These are phyloP conservation scores for Austroboletus niveus DNA, from an alignment of 1,284 basidiomycete species.

Conservation along the genomic window DNA sequence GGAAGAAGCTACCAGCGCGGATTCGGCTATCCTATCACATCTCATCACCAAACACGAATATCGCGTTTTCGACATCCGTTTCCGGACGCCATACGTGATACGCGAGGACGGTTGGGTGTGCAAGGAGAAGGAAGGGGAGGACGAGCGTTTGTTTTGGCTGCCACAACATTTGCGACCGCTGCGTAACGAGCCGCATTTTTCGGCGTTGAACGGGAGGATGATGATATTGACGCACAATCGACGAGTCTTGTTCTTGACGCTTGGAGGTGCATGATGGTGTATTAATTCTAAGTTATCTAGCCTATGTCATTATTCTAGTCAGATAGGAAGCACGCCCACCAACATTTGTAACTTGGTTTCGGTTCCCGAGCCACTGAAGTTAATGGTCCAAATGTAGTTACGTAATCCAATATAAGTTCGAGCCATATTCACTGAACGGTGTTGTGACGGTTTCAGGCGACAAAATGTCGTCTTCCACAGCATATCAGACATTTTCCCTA, in stretches of 20 bases:
- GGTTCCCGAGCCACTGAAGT: too few relatives aligned
- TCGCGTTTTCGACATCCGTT: conserved; percentile 2
- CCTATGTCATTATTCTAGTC: too few relatives aligned
- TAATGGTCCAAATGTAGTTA: too few relatives aligned
- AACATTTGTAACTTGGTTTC: too few relatives aligned
- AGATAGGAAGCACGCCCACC: too few relatives aligned
- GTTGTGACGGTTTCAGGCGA: too few relatives aligned
- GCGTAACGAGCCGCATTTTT: background rate
- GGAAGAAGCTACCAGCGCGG: background rate
- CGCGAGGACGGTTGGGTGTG: conserved; percentile 14
- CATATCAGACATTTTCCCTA: conserved; percentile 82
- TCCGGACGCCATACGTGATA: conserved; percentile 7
- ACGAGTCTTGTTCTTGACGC: conserved; percentile 4
- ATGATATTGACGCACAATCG: conserved; percentile 11
- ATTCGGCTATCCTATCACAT: background rate
- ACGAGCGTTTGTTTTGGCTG: conserved; percentile 10
- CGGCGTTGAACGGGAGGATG: conserved; percentile 3
- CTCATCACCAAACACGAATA: conserved; percentile 3
- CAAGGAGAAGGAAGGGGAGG: background rate
- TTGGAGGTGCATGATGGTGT: background rate
- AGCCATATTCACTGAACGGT: too few relatives aligned
- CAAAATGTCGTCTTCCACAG: conserved; percentile 42
- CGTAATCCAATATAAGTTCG: too few relatives aligned
- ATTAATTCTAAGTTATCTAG: too few relatives aligned
- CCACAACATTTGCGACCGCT: conserved; percentile 13